Base-by-base conservation (phyloP, 805 yeast genomes). In the Kodamaea kakaduensis region DNA sequence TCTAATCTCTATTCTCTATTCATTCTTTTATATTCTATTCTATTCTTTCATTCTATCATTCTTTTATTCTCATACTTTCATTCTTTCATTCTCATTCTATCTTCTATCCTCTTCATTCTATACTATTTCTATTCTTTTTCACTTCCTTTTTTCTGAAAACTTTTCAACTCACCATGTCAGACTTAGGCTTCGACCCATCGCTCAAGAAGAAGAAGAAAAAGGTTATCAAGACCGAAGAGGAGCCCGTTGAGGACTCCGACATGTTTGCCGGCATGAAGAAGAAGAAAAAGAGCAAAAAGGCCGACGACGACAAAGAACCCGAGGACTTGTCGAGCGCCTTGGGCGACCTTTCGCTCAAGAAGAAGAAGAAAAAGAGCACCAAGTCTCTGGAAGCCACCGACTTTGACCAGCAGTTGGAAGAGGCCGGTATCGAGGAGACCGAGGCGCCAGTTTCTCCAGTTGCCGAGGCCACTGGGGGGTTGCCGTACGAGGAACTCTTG, bases 151-250 rank as follows among this genome's bases (percentile, higher is more conserved):
- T n/a, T n/a, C n/a, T 19, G 29, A 26, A 26, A 26, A 26, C 15
- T 31, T 29, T 29, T 29, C 17, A 14, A 29, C 16, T 25, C 37
- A 54, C 33, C 29, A 67, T 67, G 73, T 58, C 67, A 48, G 78
- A 64, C 42, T 64, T 75, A 50, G 89, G 86, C 41, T 81, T 83
- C 57, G 93, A 83, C 59, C 85, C 87, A 37, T 61, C 78, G 27
- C 67, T 81, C 58, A 80, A 81, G 65, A 83, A 83, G 69, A 84
- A 84, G 74, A 83, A 83, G 85, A 82, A 82, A 84, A 81, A 82
- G 78, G 42, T 58, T 28, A 69, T 61, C 47, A 62, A 61, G 64
- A 39, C 53, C 58, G 54, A 71, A 59, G 71, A 75, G 54, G 49
- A 54, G 17, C 52, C 59, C 7, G 50, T 56, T 24, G 51, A 46